Evolutionary conservation across 2,329 filamentous ascomycete species (phyloP), one percentile per base, ranked within the genome.

Genomic region (Colletotrichum euphorbiae): DNA sequence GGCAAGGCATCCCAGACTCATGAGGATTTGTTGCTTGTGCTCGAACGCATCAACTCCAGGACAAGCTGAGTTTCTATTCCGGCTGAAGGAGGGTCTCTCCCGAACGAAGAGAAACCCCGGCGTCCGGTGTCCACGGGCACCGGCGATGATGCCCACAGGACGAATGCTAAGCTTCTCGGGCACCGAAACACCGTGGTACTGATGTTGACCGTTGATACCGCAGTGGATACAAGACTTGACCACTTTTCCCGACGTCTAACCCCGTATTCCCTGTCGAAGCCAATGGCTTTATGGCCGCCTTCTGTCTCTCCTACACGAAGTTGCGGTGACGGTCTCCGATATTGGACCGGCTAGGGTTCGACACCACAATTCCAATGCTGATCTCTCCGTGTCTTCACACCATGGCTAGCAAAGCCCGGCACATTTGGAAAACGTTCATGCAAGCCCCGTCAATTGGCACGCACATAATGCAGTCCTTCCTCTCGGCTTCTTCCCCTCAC

Each of bases 381-480:
- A 68, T 60, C 61, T 31, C 24, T n/a, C 3, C 1, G 19, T 24
- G 60, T 40, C 51, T 55, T 64, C 38, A 51, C 52, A 46, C 51
- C 45, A 40, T 55, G 21, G 54, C 40, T 65, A 28, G 61, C 60
- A 59, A 66, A 46, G 42, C 48, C 54, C 21, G 46, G 45, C 59
- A 63, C 52, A 68, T 38, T 46, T 40, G 36, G 33, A 54, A 59
- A 65, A 59, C 61, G 61, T 65, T 68, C 42, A 68, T 68, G 66
- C 61, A 68, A 60, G 46, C 66, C 61, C 66, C 61, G 61, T 61
- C 61, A 40, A 24, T 28, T 48, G 48, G 46, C 40, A 65, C 55
- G 61, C 61, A 65, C 65, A 68, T 68, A 61, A 68, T 68, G 61
- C 65, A 33, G 38, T 42, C 60, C 40, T 43, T 21, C 45, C 42